Conservation (phyloP, 441 rosid species). For the Adansonia grandidieri region DNA sequence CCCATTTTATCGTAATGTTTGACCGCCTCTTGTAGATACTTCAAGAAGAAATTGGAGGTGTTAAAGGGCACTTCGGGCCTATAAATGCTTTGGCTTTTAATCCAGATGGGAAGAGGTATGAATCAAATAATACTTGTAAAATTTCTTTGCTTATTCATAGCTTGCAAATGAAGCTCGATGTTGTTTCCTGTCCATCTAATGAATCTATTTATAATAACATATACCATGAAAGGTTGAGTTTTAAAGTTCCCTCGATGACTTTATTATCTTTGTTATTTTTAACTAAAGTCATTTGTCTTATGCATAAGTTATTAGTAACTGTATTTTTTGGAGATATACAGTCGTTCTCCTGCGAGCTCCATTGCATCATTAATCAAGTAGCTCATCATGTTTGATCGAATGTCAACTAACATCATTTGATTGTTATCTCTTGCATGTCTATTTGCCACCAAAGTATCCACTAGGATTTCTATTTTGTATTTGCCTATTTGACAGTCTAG, state of each 20-base stretch:
- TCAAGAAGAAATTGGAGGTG: conserved; percentile 92
- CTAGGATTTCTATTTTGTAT: not conserved
- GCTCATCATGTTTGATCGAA: not conserved
- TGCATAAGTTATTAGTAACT: too few relatives aligned
- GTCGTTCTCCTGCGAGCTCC: not conserved
- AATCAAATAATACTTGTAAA: not conserved
- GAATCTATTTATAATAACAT: not conserved
- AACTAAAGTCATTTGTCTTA: not conserved
- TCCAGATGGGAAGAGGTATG: conserved; percentile 92
- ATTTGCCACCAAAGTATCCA: not conserved
- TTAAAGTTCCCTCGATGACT: not conserved
- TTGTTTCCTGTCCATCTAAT: not conserved
- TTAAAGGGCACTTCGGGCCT: conserved; percentile 97
- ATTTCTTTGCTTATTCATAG: not conserved
- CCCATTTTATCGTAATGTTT: conserved; percentile 19
- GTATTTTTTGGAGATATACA: too few relatives aligned
- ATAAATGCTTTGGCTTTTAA: conserved; percentile 94
- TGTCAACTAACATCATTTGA: not conserved
- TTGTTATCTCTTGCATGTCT: not conserved
- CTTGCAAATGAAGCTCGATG: not conserved
- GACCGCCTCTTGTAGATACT: conserved; percentile 52
- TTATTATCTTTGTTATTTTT: not conserved
- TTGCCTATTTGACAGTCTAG: not conserved
- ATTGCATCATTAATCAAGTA: not conserved
- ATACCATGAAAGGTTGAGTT: not conserved